Base-by-base conservation (phyloP, 176 grass and related monocot species). In the Eragrostis curvula region DNA sequence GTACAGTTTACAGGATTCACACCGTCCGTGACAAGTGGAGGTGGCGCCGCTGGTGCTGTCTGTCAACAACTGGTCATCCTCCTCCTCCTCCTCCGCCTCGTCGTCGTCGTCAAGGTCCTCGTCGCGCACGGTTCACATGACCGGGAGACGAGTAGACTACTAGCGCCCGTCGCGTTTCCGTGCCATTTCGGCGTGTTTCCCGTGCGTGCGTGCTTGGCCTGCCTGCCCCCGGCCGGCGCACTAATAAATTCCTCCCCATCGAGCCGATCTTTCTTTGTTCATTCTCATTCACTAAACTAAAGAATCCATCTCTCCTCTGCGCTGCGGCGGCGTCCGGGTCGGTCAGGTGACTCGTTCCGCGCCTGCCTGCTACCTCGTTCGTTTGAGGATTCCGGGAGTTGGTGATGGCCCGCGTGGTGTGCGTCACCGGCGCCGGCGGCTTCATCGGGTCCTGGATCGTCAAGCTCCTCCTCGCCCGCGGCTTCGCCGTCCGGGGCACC, bases 371-470 rank as follows among this genome's bases (percentile, higher is more conserved):
- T n/a, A n/a, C n/a, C n/a, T n/a, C n/a, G n/a, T n/a, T 21, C 21
- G 28, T 44, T 58, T 9, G 7, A 7, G 42, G 18, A n/a, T 20
- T 16, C 41, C 43, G 39, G 5, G 25, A 23, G 17, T 1, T 8
- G 20, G 3, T 23, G 47, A 91, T 84, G 89, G 85, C 85, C 48
- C 59, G 20, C 70, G 47, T 76, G 27, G 89, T 91, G 29, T 91
- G 89, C 77, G 81, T 91, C 81, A 91, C 89, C 71, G 89, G 89
- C 66, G 89, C 89, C 76, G 85, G 85, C 28, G 89, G 89, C 1
- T 91, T 91, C 89, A 91, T 91, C 71, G 89, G 85, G 0, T 91
- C 89, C 39, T 91, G 89, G 89, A 87, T 91, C 64, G 85, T 91
- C 81, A 91, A 91, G 77, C 49, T 85, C 42, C 89, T 91, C 85